Evolutionary conservation across 139 green algal genomes (phyloP).

Genomic region (Haematococcus lacustris): DNA sequence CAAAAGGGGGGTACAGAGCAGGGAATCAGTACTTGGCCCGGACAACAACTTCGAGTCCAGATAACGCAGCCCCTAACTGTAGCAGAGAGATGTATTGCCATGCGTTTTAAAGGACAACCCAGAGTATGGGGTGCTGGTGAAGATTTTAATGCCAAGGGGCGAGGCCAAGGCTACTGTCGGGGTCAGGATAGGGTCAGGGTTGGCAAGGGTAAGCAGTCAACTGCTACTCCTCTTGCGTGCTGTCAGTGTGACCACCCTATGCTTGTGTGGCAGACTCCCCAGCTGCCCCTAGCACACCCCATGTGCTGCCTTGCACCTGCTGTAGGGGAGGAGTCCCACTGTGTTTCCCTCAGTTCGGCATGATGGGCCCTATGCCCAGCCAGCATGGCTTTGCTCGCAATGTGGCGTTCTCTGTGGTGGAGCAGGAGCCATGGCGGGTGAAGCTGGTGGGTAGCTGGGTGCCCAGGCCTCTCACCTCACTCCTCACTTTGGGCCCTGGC

Average conservation of each 20-base stretch:
- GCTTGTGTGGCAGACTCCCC: background rate
- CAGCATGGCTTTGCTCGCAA: conserved; percentile 86
- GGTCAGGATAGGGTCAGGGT: background rate
- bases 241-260: background rate
- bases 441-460: too few relatives aligned
- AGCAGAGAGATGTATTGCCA: background rate
- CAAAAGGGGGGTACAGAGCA: background rate
- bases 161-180: background rate
- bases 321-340: conserved; percentile 74
- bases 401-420: conserved; percentile 40
- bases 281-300: background rate
- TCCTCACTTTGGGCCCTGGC: too few relatives aligned
- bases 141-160: too few relatives aligned
- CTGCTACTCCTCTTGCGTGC: background rate
- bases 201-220: background rate
- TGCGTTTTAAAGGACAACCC: too few relatives aligned
- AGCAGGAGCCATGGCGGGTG: background rate
- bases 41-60: background rate
- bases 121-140: too few relatives aligned
- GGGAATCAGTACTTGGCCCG: too few relatives aligned
- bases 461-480: too few relatives aligned
- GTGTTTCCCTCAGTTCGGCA: conserved; percentile 82
- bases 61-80: background rate
- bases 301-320: background rate
- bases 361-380: conserved; percentile 52